Base-by-base conservation (phyloP, 768 basidiomycete genomes). In the Tylopilus rubrobrunneus region DNA sequence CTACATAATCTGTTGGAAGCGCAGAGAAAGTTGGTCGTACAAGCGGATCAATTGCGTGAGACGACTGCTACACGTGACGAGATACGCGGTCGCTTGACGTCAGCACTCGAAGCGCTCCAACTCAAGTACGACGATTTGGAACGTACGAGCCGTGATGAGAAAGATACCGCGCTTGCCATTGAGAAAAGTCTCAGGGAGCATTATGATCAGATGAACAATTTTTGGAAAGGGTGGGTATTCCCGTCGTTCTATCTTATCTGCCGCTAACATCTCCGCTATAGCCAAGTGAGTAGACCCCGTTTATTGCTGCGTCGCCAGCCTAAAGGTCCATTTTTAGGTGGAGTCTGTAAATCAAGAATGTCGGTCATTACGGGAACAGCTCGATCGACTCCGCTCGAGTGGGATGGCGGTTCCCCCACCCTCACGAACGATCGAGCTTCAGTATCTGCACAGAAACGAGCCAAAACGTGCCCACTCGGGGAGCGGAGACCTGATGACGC, bases 101-200 rank as follows among this genome's bases (percentile, higher is more conserved):
- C 63, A 21, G 68, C 73, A 56, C 62, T 71, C 10, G 68, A 79
- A 61, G 73, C 72, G 53, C 65, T 58, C 17, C 72, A 71, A 11
- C 61, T 74, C 42, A 75, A 74, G 63, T 70, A 77, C 41, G 71
- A 76, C 29, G 75, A 77, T 11, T 55, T 77, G 40, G 65, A 72
- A 40, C 66, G 71, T 36, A 66, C 66, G 47, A 74, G 75, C 27
- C 71, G 71, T 25, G 75, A 77, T 45, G 85, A 84, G 63, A 77
- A 73, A 57, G 78, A 84, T 23, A 74, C 74, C 3, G 77, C 82
- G 8, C 65, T 78, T 41, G 74, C 71, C 10, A 73, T 79, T 34
- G 82, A 85, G 72, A 76, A 66, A 51, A 79, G 70, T 59, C 71
- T 87, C 57, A 74, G 79, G 56, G 77, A 80, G 29, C 80, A 81